Evolutionary conservation across 108 stramenopile species (phyloP), one percentile per base, ranked within the genome.

Genomic region (Ochromonas danica): DNA sequence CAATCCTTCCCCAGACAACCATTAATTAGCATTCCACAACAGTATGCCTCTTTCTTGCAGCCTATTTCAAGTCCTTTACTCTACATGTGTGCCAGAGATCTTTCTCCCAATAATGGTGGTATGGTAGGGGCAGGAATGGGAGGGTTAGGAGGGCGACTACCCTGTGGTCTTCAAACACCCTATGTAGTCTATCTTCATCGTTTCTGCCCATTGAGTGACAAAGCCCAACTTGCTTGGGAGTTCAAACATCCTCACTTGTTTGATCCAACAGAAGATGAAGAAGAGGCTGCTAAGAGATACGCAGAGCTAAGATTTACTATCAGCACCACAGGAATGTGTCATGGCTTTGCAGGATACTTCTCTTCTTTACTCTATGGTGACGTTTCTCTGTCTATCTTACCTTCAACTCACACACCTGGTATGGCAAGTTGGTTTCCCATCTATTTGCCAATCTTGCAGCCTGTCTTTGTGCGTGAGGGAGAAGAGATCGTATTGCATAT

Each of bases 371-470:
- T 99, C 45, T 97, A 94, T 79, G 78, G 87, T 71, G 84, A 71
- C 79, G 85, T 90, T 35, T 60, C 83, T 40, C 93, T 97, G 74
- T 93, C 92, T 71, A 99, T 93, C 71, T 90, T 93, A 30, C 98
- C 98, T 14, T 45, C 71, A 70, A 88, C 90, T 14, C 96, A 95
- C 84, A 95, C 95, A 28, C 83, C 85, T 70, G 93, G 92, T 28
- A 96, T 97, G 95, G 96, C 95, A 86, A 90, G 89, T 42, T 97
- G 96, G 97, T 98, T 98, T 80, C 95, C 97, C 41, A 71, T 98
- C 36, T 98, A 91, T 82, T 93, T 98, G 77, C 97, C 97, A 65
- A 72, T 97, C 25, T 82, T 81, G 36, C 84, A 88, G 25, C 97
- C 97, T 0, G 80, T 94, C 28, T 63, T 71, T 40, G 90, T 94